Percentiles rank a stretch among this genome's conserved stretches.
These are phyloP conservation scores for Glycine soja DNA, from an alignment of 306 rosid species.

Conservation along the genomic window DNA sequence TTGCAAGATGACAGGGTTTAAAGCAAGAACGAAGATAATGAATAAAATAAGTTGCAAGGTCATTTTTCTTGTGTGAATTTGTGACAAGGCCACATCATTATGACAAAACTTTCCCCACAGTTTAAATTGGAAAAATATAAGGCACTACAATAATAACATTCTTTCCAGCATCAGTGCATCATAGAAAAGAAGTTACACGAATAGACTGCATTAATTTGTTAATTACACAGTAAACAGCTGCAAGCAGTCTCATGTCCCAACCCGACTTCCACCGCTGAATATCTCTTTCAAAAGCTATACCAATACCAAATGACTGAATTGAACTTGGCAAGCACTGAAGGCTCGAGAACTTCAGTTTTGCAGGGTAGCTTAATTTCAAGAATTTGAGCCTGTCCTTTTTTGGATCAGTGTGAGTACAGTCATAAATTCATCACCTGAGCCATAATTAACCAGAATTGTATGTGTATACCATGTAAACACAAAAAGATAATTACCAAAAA, in stretches of 20 bases:
- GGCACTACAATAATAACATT: not conserved
- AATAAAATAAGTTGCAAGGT: not conserved
- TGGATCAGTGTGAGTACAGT: not conserved
- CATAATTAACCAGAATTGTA: not conserved
- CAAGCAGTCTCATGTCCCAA: constrained; percentile 56
- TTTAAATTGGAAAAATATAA: not conserved
- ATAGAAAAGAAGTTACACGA: not conserved
- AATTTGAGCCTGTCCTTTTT: constrained; percentile 54
- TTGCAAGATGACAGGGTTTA: not conserved
- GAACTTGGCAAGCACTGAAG: constrained; percentile 59
- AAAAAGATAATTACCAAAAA: not conserved
- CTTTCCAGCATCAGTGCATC: not conserved
- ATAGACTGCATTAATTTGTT: not conserved
- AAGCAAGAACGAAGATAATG: constrained; percentile 5
- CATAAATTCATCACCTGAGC: not conserved
- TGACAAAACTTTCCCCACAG: not conserved
- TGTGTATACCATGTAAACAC: not conserved
- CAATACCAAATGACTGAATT: constrained; percentile 60
- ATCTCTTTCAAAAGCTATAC: constrained; percentile 64
- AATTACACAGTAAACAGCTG: constrained; percentile 59
- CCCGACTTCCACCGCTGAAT: constrained; percentile 63
- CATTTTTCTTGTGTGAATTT: not conserved
- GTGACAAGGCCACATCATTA: not conserved
- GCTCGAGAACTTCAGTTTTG: constrained; percentile 56
- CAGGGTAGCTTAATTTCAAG: constrained; percentile 58